Base-by-base conservation (phyloP, 2,329 filamentous ascomycete species). In the Beauveria scarabaeidicola region DNA sequence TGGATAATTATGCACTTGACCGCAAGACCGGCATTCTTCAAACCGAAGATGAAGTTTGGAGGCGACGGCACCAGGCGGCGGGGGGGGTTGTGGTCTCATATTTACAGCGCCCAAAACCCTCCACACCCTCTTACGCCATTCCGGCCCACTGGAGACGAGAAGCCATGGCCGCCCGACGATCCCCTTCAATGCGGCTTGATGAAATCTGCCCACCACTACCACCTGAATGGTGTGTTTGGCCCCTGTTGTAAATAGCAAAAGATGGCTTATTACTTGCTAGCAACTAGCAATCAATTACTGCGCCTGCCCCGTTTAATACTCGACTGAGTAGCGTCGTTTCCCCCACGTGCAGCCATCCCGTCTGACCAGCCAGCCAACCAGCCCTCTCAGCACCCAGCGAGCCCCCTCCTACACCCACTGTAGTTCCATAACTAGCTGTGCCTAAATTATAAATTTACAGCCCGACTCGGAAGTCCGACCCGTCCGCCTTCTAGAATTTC, bases 41-140 rank as follows among this genome's bases (percentile, higher is more conserved):
- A 55, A 23, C 25, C 27, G 11, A 55, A 55, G n/a, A 11, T 41
- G 7, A 36, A 29, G 29, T 40, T 40, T 19, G 29, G 43, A 15
- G 5, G n/a, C 11, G 11, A 48, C 44, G 27, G 13, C 21, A 19
- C 27, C 15, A 9, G 21, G 21, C 23, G 44, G 44, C 46, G 54
- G 25, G 38, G 27, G 32, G 48, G 36, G 19, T 11, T 15, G 10
- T 15, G 29, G 46, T 50, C 43, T 40, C 43, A 57, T 57, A 57
- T 57, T 55, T 32, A 55, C 11, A 36, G 11, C 32, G 32, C 11
- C 10, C 19, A 46, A 7, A 11, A 17, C 36, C 44, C 40, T 52
- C 50, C 32, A n/a, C 36, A 52, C 32, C 50, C 51, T 55, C 41
- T 55, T 55, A 27, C 40, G 52, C 52, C 52, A 55, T 55, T 46